phyloP scores from a whole-genome alignment of 73 alveolate species.

The Paramecium bursaria region DNA sequence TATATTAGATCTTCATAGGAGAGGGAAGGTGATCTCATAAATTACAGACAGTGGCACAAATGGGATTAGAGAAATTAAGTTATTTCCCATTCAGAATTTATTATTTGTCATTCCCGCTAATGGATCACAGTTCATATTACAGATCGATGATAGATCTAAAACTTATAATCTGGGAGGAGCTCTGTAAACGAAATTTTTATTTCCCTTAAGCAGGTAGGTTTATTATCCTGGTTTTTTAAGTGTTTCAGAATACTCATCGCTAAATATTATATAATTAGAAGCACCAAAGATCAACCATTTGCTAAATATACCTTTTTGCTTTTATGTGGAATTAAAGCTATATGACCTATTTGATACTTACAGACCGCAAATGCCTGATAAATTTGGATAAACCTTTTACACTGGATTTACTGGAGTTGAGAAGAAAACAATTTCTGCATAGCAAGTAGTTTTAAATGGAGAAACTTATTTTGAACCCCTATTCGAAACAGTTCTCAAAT shows the following conservation, averaged over 20 bases:
- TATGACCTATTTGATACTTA: conserved; percentile 21
- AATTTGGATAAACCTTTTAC: conserved; percentile 26
- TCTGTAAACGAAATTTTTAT: background rate
- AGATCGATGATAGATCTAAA: background rate
- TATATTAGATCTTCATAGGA: conserved; percentile 35
- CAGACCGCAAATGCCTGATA: background rate
- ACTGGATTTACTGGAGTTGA: conserved; percentile 31
- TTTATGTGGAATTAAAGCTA: conserved; percentile 11
- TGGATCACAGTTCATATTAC: background rate
- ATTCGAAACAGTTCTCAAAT: background rate
- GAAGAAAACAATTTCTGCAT: background rate
- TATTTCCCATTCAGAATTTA: conserved; percentile 26
- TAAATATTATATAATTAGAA: background rate
- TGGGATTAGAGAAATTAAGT: conserved; percentile 1
- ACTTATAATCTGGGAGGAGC: background rate
- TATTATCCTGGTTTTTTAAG: conserved; percentile 14
- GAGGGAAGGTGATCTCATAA: conserved; percentile 31
- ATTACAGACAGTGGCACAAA: background rate
- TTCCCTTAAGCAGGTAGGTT: background rate
- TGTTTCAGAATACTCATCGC: background rate
- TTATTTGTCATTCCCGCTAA: background rate
- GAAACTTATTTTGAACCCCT: conserved; percentile 55
- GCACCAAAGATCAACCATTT: conserved; percentile 18
- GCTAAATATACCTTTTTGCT: background rate
- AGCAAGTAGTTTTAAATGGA: background rate